Conservation (phyloP, 2,329 filamentous ascomycete genomes). For the Claviceps paspali region DNA sequence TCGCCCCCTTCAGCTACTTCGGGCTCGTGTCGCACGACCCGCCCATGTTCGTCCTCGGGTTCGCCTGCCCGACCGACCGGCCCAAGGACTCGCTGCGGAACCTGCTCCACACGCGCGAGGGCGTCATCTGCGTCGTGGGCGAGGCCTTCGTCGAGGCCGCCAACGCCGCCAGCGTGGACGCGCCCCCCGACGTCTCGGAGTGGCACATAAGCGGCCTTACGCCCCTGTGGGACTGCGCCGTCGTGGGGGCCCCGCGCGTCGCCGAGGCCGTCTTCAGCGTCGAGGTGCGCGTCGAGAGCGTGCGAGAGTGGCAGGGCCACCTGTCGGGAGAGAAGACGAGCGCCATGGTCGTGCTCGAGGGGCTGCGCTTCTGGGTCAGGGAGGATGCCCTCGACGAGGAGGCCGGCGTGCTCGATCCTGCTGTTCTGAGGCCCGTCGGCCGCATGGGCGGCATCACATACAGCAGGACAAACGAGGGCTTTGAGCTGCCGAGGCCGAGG, state of each 20-base stretch:
- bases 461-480: constrained; percentile 48
- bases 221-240: constrained; percentile 35
- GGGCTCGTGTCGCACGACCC: constrained; percentile 75
- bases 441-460: constrained; percentile 82
- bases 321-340: constrained; percentile 62
- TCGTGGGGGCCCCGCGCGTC: constrained; percentile 58
- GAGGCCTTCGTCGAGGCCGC: constrained; percentile 80
- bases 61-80: constrained; percentile 26
- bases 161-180: constrained; percentile 65
- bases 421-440: constrained; percentile 58
- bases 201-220: constrained; percentile 69
- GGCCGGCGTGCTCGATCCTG: constrained; percentile 56
- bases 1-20: constrained; percentile 81
- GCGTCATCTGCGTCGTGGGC: constrained; percentile 73
- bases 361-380: constrained; percentile 73
- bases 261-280: constrained; percentile 70
- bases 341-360: constrained; percentile 65
- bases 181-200: constrained; percentile 61
- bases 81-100: constrained; percentile 73
- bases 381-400: constrained; percentile 79
- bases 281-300: constrained; percentile 64
- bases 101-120: constrained; percentile 55
- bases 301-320: constrained; percentile 51
- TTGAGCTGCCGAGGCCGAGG: constrained; percentile 55
- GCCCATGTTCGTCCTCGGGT: constrained; percentile 57